phyloP scores from a whole-genome alignment of 306 rosid genomes.

The Prunus mira region DNA sequence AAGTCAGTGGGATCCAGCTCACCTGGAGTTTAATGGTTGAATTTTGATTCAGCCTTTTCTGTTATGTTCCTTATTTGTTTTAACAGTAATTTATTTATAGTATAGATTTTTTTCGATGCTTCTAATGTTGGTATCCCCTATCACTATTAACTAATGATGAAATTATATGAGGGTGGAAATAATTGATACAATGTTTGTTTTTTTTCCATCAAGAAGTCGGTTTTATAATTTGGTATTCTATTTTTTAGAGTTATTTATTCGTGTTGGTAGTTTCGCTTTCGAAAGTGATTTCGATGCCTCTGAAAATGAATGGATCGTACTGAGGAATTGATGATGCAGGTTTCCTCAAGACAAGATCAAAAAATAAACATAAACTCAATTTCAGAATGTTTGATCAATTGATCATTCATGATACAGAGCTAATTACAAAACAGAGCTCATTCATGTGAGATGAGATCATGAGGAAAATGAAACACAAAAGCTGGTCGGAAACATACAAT shows the following conservation, averaged over 20 bases:
- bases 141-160: conserved; percentile 6
- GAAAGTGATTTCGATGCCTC: background rate
- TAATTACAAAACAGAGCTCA: background rate
- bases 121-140: conserved; percentile 4
- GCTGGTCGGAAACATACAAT: background rate
- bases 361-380: background rate
- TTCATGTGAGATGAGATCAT: background rate
- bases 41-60: conserved; percentile 9
- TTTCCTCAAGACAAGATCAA: background rate
- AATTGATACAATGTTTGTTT: conserved; percentile 2
- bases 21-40: conserved; percentile 14
- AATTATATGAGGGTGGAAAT: conserved; percentile 16
- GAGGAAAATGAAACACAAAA: background rate
- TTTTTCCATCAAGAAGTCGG: background rate
- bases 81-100: background rate
- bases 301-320: background rate
- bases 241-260: background rate
- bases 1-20: conserved; percentile 52
- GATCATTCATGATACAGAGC: background rate
- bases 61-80: background rate
- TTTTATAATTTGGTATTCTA: background rate
- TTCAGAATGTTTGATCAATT: background rate
- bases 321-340: background rate
- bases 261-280: background rate
- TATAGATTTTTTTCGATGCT: background rate